Percentiles rank a stretch among this genome's conserved stretches.
phyloP scores from a whole-genome alignment of 2,329 filamentous ascomycete genomes.

The Beauveria varroae region DNA sequence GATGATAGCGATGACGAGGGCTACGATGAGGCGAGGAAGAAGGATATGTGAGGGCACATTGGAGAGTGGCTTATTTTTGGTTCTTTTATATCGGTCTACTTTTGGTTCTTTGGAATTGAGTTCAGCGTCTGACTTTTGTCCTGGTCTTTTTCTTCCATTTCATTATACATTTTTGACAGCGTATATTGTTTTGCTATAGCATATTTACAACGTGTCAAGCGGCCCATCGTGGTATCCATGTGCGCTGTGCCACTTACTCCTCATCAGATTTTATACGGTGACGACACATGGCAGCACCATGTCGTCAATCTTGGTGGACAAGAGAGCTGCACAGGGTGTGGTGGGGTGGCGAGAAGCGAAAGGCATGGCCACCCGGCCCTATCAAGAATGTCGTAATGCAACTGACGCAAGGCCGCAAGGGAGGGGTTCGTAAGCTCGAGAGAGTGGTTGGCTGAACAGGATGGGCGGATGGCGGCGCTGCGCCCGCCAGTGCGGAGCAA shows the following conservation, averaged over 20 bases:
- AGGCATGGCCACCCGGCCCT: too few relatives aligned
- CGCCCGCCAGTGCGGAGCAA: not conserved
- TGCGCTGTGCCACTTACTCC: too few relatives aligned
- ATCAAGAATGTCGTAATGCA: too few relatives aligned
- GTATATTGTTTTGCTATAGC: too few relatives aligned
- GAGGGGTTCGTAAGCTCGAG: not conserved
- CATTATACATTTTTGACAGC: too few relatives aligned
- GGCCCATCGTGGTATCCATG: too few relatives aligned
- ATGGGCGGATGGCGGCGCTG: not conserved
- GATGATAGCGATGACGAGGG: constrained; percentile 35
- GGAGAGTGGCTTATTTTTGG: not conserved
- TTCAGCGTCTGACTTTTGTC: not conserved
- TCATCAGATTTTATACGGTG: too few relatives aligned
- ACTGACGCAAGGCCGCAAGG: not conserved
- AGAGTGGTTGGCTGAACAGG: not conserved
- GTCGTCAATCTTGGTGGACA: not conserved
- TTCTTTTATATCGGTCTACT: not conserved
- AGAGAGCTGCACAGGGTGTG: not conserved
- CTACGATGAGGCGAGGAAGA: constrained; percentile 36
- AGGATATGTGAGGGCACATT: constrained; percentile 24
- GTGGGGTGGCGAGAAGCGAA: too few relatives aligned
- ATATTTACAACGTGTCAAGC: too few relatives aligned
- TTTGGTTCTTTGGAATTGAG: not conserved
- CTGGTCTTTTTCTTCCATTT: not conserved
- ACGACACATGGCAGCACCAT: not conserved